These are phyloP conservation scores for Candida sonorensis DNA, from an alignment of 805 yeast species.

Conservation along the genomic window DNA sequence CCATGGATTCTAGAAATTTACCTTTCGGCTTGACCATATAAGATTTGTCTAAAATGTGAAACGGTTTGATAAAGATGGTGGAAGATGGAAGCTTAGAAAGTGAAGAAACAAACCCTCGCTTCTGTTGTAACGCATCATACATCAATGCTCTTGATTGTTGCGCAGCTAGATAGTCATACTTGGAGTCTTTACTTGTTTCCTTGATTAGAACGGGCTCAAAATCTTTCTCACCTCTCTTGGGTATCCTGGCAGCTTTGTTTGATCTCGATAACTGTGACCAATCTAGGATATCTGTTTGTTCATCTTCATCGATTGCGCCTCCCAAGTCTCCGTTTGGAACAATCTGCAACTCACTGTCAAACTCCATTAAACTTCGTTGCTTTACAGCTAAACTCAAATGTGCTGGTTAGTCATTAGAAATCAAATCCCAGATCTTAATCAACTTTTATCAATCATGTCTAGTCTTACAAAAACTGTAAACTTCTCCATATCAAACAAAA, in stretches of 20 bases:
- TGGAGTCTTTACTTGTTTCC: slow-evolving; percentile 5
- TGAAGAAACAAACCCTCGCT: slow-evolving; percentile 35
- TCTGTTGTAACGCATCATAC: slow-evolving; percentile 55
- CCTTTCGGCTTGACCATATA: slow-evolving; percentile 54
- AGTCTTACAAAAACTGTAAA: no score
- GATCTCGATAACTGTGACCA: slow-evolving; percentile 39
- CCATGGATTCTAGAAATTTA: slow-evolving; percentile 66
- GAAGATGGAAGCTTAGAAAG: slow-evolving; percentile 20
- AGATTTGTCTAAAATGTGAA: slow-evolving; percentile 2
- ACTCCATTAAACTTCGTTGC: slow-evolving; percentile 3
- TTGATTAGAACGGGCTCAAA: slow-evolving; percentile 49
- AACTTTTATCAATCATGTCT: no score
- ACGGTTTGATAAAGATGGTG: slow-evolving; percentile 16
- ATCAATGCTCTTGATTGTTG: slow-evolving; percentile 56
- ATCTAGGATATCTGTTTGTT: slow-evolving; percentile 43
- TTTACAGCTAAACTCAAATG: no score
- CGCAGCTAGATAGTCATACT: slow-evolving; percentile 30
- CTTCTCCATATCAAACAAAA: no score
- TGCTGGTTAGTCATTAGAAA: no score
- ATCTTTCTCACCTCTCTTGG: slow-evolving; percentile 80
- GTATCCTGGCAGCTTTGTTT: slow-evolving; percentile 27
- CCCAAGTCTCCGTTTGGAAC: slow-evolving; percentile 5
- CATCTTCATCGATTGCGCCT: slow-evolving; percentile 22
- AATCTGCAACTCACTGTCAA: slow-evolving; percentile 5
- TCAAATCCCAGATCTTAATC: no score